phyloP scores from a whole-genome alignment of 345 rosid species.

The Lepidium africanum region DNA sequence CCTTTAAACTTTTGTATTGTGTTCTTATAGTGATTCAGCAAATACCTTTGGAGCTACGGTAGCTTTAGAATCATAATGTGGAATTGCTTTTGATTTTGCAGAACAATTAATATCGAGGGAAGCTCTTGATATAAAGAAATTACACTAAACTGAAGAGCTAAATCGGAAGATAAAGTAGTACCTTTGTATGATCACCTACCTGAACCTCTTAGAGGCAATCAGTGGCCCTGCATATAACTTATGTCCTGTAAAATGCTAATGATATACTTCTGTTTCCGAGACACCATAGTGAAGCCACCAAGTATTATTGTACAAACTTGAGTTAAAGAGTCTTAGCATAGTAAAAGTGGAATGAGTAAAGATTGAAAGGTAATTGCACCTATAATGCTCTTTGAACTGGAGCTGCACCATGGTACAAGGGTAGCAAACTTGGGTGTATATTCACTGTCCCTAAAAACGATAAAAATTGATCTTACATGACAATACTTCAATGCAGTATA shows the following conservation, averaged over 20 bases:
- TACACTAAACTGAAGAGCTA: not conserved
- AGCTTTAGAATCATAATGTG: conserved; percentile 81
- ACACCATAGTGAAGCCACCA: conserved; percentile 53
- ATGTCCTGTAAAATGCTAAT: conserved; percentile 71
- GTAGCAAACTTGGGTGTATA: conserved; percentile 86
- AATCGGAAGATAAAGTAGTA: not conserved
- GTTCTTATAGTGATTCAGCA: not conserved
- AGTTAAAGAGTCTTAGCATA: not conserved
- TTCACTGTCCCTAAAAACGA: conserved; percentile 73
- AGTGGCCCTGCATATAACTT: conserved; percentile 91
- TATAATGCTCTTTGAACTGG: conserved; percentile 88
- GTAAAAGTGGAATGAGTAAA: not conserved
- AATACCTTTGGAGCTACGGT: conserved; percentile 86
- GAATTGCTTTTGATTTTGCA: conserved; percentile 58
- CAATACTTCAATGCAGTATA: not conserved
- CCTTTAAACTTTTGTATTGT: not conserved
- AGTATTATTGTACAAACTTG: conserved; percentile 9
- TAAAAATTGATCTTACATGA: not conserved
- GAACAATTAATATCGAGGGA: conserved; percentile 75
- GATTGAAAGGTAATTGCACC: conserved; percentile 28
- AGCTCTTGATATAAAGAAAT: conserved; percentile 33
- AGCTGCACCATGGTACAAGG: conserved; percentile 90
- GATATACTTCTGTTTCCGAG: conserved; percentile 86
- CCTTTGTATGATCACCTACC: conserved; percentile 82
- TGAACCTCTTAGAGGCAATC: conserved; percentile 47